Conservation (phyloP, 192 early-diverging fungal genomes). For the Linnemannia hyalina region DNA sequence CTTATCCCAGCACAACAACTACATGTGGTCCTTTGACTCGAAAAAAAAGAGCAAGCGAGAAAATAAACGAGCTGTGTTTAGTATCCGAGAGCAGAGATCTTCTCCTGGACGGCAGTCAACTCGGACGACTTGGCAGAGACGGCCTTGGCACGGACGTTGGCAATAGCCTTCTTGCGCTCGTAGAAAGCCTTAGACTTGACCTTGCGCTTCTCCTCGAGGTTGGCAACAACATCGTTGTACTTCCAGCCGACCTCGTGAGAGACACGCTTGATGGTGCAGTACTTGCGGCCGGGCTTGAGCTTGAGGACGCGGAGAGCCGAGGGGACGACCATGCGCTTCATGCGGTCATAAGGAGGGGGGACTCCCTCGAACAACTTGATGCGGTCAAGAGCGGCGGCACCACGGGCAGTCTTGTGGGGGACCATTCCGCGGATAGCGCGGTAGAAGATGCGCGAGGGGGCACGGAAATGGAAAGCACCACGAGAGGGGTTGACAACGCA, state of each 20-base stretch:
- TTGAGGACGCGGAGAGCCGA: slow-evolving; percentile 96
- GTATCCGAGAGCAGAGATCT: slow-evolving; percentile 76
- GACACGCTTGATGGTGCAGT: slow-evolving; percentile 93
- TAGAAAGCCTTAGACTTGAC: slow-evolving; percentile 92
- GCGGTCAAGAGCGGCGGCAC: slow-evolving; percentile 96
- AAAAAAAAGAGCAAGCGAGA: slow-evolving; percentile 10
- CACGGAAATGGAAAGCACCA: slow-evolving; percentile 99
- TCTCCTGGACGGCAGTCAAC: slow-evolving; percentile 67
- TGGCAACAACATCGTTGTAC: slow-evolving; percentile 96
- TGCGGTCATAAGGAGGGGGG: slow-evolving; percentile 96
- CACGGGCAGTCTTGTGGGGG: slow-evolving; percentile 99
- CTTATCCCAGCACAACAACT: slow-evolving; percentile 11
- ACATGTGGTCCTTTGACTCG: slow-evolving; percentile 12
- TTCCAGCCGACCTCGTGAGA: slow-evolving; percentile 99
- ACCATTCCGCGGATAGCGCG: slow-evolving; percentile 98
- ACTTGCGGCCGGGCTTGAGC: slow-evolving; percentile 98
- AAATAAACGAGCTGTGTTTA: slow-evolving; percentile 27
- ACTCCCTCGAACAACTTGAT: slow-evolving; percentile 99
- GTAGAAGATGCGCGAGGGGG: slow-evolving; percentile 97
- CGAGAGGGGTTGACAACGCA: slow-evolving; percentile 96
- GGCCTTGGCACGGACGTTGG: slow-evolving; percentile 75
- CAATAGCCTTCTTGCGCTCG: slow-evolving; percentile 88
- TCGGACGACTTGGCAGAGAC: slow-evolving; percentile 58
- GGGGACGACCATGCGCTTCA: slow-evolving; percentile 98
- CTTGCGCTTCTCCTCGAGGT: slow-evolving; percentile 99